Conservation (phyloP, 306 rosid genomes). For the Albizia julibrissin region DNA sequence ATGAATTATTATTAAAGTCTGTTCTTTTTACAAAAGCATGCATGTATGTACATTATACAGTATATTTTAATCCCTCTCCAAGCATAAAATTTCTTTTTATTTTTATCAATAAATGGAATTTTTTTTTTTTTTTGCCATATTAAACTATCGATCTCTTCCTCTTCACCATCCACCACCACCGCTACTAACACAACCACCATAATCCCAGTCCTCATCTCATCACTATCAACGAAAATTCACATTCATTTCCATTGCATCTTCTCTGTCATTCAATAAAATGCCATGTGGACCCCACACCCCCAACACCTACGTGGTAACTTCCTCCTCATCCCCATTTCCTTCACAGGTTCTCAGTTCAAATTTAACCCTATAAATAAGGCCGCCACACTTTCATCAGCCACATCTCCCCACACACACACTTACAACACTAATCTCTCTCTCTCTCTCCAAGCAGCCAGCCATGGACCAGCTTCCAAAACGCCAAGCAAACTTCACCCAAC, state of each 20-base stretch:
- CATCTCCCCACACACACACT: neutral
- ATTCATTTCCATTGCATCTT: neutral
- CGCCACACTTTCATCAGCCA: neutral
- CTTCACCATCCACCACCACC: too few species aligned
- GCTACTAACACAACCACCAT: neutral
- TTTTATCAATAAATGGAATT: too few species aligned
- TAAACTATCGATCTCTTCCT: too few species aligned
- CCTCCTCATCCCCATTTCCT: neutral
- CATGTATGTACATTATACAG: too few species aligned
- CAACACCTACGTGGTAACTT: neutral
- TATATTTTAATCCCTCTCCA: too few species aligned
- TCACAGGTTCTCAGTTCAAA: neutral
- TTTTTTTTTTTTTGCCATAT: too few species aligned
- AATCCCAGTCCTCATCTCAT: too few species aligned
- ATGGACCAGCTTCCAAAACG: slow-evolving; percentile 56
- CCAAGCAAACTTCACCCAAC: slow-evolving; percentile 48
- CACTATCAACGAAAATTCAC: neutral
- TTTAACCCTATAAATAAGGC: neutral
- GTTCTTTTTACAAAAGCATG: too few species aligned
- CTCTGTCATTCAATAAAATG: neutral
- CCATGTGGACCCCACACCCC: neutral
- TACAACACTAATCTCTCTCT: neutral
- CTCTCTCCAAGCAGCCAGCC: too few species aligned
- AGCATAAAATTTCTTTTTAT: too few species aligned
- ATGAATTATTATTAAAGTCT: too few species aligned